phyloP scores from a whole-genome alignment of 2,329 filamentous ascomycete genomes.

The Botrytis sinoallii region DNA sequence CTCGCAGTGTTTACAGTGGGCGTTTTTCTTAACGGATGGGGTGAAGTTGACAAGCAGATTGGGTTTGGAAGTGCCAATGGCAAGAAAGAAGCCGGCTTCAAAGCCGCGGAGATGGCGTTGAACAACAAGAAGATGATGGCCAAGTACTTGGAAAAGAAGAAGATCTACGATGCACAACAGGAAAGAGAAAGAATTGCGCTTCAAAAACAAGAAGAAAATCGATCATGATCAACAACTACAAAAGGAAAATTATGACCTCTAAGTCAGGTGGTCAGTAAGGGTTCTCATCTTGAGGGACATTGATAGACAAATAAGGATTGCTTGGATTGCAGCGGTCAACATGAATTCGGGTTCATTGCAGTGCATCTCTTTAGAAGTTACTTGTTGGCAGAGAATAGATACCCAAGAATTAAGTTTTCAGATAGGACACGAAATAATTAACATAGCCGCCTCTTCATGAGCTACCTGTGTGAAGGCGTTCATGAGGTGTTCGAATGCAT shows the following conservation, averaged over 20 bases:
- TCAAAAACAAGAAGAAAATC: conserved; percentile 16
- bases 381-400: background rate
- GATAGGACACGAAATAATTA: background rate
- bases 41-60: conserved; percentile 56
- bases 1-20: conserved; percentile 61
- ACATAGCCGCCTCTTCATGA: background rate
- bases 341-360: background rate
- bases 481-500: conserved; percentile 11
- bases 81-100: conserved; percentile 67
- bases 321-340: background rate
- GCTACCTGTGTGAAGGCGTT: conserved; percentile 1
- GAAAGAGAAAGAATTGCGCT: conserved; percentile 30
- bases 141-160: conserved; percentile 47
- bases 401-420: background rate
- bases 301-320: background rate
- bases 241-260: background rate
- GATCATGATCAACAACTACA: background rate
- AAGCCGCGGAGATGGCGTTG: conserved; percentile 62
- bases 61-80: conserved; percentile 61
- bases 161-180: conserved; percentile 43
- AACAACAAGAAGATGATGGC: conserved; percentile 60
- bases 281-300: background rate
- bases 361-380: background rate
- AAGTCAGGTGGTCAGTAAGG: background rate
- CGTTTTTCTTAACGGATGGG: conserved; percentile 66